Percentiles rank a stretch among this genome's conserved stretches.
These are phyloP conservation scores for Stentor roeselii DNA, from an alignment of 73 alveolate species.

Conservation along the genomic window DNA sequence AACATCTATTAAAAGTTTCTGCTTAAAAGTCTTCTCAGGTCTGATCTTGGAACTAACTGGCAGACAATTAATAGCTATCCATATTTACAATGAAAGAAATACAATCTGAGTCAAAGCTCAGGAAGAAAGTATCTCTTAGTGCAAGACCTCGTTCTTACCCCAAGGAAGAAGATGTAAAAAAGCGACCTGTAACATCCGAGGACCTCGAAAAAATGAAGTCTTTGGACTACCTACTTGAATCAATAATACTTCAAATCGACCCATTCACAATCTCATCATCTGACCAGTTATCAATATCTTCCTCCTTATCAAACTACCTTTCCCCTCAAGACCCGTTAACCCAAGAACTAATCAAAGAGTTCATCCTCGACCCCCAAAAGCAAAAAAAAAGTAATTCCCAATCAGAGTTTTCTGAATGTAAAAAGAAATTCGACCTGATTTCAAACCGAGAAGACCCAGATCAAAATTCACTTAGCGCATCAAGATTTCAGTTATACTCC, in stretches of 20 bases:
- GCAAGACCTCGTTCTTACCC: neutral
- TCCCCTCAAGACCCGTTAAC: neutral
- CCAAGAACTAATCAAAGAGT: neutral
- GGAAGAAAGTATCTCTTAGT: neutral
- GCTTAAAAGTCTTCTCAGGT: too few relatives aligned
- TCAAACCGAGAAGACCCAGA: slow-evolving; percentile 12
- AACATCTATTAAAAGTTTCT: too few relatives aligned
- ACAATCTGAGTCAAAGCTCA: neutral
- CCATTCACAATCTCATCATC: slow-evolving; percentile 2
- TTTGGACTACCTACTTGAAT: neutral
- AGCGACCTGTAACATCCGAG: neutral
- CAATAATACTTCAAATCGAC: neutral
- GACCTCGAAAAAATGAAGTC: slow-evolving; percentile 4
- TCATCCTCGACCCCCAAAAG: slow-evolving; percentile 19
- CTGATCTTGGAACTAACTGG: too few relatives aligned
- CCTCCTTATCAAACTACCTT: too few relatives aligned
- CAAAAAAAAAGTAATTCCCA: slow-evolving; percentile 17
- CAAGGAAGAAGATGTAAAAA: neutral
- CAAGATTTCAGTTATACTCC: neutral
- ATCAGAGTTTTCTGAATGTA: slow-evolving; percentile 18
- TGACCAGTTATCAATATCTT: too few relatives aligned
- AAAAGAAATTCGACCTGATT: slow-evolving; percentile 9
- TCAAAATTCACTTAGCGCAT: neutral
- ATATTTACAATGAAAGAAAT: neutral
- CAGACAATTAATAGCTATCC: slow-evolving; percentile 1